Percentiles rank a stretch among this genome's conserved stretches.
Evolutionary conservation across 768 basidiomycete genomes (phyloP).

Genomic region (Pleurotus cornucopiae): DNA sequence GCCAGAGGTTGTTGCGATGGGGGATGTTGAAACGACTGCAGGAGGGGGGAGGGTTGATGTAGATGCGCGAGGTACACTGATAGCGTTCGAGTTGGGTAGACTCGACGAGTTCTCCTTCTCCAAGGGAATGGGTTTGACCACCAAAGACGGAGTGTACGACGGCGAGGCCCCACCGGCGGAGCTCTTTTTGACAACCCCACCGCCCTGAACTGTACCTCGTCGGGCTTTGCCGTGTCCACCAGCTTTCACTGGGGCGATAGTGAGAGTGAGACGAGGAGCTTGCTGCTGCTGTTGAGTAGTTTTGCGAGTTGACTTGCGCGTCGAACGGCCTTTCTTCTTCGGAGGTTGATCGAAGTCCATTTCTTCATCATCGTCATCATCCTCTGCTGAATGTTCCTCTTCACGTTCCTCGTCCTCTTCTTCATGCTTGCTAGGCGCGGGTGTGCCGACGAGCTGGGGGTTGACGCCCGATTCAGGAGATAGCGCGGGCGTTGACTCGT

Average conservation of each 20-base stretch:
- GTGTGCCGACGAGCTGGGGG: conserved; percentile 72
- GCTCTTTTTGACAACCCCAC: conserved; percentile 66
- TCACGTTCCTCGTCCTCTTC: conserved; percentile 24
- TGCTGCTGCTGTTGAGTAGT: conserved; percentile 17
- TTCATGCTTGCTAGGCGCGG: conserved; percentile 39
- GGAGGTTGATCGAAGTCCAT: conserved; percentile 26
- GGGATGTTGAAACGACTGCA: conserved; percentile 12
- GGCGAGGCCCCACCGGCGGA: conserved; percentile 17
- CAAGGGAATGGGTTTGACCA: conserved; percentile 6
- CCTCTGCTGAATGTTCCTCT: conserved; percentile 20
- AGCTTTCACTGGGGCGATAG: conserved; percentile 50
- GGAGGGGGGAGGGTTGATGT: conserved; percentile 16
- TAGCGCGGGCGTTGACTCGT: conserved; percentile 57
- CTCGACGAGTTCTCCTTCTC: conserved; percentile 33
- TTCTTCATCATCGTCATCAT: conserved; percentile 23
- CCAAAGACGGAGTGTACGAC: conserved; percentile 10
- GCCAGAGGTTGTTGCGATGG: conserved; percentile 6
- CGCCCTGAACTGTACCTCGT: conserved; percentile 67
- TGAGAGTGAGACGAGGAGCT: conserved; percentile 31
- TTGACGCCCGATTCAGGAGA: conserved; percentile 48
- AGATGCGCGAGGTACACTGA: conserved; percentile 12
- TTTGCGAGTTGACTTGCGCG: conserved; percentile 9
- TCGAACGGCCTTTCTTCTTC: not conserved
- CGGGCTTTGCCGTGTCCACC: conserved; percentile 59
- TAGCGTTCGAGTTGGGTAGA: not conserved